Percentiles rank a stretch among this genome's conserved stretches.
Conservation (phyloP, 1,139 yeast species). For the Geotrichum aggregatum region DNA sequence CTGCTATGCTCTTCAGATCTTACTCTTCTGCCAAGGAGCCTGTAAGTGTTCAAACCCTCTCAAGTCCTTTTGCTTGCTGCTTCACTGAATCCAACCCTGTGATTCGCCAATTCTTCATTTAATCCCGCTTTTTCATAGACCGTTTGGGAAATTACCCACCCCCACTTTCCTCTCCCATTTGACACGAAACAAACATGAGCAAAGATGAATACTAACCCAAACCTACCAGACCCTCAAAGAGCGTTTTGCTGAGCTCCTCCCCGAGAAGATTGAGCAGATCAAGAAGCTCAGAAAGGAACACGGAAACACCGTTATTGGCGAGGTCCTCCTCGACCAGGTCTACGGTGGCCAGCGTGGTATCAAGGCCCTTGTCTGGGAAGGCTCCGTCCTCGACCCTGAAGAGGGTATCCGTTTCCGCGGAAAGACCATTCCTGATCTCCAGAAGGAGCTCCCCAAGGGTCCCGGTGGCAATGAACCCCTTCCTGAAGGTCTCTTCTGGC, state of each 20-base stretch:
- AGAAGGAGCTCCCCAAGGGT: conserved; percentile 86
- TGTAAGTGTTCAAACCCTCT: conserved; percentile 23
- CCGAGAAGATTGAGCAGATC: conserved; percentile 87
- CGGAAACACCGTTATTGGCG: conserved; percentile 88
- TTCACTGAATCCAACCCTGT: neutral
- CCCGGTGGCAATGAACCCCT: conserved; percentile 69
- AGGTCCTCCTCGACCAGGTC: conserved; percentile 90
- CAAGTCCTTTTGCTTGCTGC: neutral
- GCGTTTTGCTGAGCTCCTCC: conserved; percentile 87
- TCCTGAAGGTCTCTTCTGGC: conserved; percentile 65
- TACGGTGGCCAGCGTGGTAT: conserved; percentile 99
- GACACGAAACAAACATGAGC: no score
- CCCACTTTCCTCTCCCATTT: no score
- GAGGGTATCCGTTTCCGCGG: conserved; percentile 99
- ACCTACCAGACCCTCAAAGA: conserved; percentile 66
- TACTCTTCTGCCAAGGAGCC: conserved; percentile 33
- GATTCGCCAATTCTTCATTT: conserved; percentile 3
- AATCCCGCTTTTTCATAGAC: neutral
- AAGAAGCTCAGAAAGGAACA: conserved; percentile 83
- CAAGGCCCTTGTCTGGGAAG: conserved; percentile 98
- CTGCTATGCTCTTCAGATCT: conserved; percentile 25
- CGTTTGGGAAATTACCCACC: conserved; percentile 1
- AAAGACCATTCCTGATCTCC: conserved; percentile 93
- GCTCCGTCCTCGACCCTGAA: conserved; percentile 94
- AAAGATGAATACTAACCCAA: neutral